Conservation (phyloP, 805 yeast species). For the Starmerella khaoyaiensis region DNA sequence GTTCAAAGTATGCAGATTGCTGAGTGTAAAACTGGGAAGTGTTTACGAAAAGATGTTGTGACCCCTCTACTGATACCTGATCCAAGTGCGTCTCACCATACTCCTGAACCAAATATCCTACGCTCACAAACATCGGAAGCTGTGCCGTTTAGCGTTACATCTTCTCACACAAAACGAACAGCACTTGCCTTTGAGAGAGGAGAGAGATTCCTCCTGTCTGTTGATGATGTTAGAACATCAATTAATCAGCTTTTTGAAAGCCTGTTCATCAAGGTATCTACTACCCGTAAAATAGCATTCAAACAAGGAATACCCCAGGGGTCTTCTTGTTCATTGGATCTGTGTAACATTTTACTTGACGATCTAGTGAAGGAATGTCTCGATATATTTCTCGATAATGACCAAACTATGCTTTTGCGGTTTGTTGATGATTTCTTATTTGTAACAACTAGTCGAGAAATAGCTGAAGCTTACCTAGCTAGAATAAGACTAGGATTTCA, state of each 20-base stretch:
- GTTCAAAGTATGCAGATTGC: background rate
- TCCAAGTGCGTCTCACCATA: too few species aligned
- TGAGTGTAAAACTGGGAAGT: too few species aligned
- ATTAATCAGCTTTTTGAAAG: conserved; percentile 42
- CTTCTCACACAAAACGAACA: background rate
- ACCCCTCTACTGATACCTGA: background rate
- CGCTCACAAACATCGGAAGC: too few species aligned
- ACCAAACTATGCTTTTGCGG: conserved; percentile 38
- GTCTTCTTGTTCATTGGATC: conserved; percentile 54
- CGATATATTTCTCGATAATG: conserved; percentile 18
- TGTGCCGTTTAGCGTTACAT: background rate
- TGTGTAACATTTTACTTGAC: conserved; percentile 66
- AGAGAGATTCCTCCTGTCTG: too few species aligned
- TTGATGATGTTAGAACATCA: conserved; percentile 24
- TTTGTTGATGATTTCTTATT: conserved; percentile 78
- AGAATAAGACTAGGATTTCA: conserved; percentile 8
- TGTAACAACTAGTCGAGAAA: conserved; percentile 35
- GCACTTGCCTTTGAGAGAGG: conserved; percentile 1
- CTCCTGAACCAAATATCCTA: too few species aligned
- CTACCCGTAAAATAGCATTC: conserved; percentile 33
- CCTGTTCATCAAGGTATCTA: conserved; percentile 31
- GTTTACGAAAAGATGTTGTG: background rate
- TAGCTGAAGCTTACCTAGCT: conserved; percentile 23
- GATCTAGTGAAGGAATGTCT: conserved; percentile 34
- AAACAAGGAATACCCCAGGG: conserved; percentile 76